Evolutionary conservation across 805 yeast genomes (phyloP), one percentile per base, ranked within the genome.

Genomic region (Lipomyces sp.): DNA sequence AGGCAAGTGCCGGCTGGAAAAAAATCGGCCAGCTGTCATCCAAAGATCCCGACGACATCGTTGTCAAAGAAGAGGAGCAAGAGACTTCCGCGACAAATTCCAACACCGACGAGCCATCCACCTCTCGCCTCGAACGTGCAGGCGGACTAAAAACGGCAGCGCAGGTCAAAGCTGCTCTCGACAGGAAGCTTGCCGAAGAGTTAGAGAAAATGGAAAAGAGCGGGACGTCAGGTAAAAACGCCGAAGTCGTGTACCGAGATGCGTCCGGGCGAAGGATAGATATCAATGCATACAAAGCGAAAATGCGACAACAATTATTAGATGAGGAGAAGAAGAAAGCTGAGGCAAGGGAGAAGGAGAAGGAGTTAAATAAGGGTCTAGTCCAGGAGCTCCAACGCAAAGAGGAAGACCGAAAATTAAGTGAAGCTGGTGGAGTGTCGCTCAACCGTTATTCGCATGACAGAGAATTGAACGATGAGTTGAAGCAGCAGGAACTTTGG

Each of bases 161-260:
- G 4, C 77, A 82, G 59, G 79, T 84, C 6, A 77, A 78, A 24
- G 69, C 68, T 6, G 82, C 82, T 57, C 73, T 80, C 2, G 75
- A 75, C 48, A 73, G 60, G 1, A 80, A 80, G 59, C 77, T 75
- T 48, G 69, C 63, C 65, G 45, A 59, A 56, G 65, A 71, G 66
- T 48, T 75, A 5, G 62, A 66, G 64, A 32, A 51, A 10, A 37
- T 53, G 53, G 68, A 66, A n/a, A 69, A 57, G 4, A 59, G 59
- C 10, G 57, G 57, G 10, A 53, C 62, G 7, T 65, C 70, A 7
- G 73, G 70, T 0, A 60, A 53, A 13, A 66, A 71, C 18, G 66
- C 71, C 7, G 75, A 77, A 53, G 86, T 89, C 0, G 79, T 86
- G 0, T 84, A 83, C 72, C 83, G 95, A 80, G 94, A 90, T 73